Base-by-base conservation (phyloP, 2,329 filamentous ascomycete species). In the Fusarium sp. region DNA sequence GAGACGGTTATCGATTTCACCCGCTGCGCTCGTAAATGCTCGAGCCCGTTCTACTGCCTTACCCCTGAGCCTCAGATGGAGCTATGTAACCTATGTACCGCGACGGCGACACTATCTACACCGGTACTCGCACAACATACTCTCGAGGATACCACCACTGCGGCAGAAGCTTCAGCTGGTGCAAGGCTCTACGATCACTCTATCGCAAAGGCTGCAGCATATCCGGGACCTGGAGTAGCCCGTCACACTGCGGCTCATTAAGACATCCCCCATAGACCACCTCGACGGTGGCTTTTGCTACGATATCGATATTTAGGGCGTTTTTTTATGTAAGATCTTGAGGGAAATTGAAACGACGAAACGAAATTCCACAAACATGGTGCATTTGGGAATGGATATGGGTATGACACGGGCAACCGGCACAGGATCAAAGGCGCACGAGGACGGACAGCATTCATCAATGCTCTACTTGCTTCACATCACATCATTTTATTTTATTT, bases 1-100 rank as follows among this genome's bases (percentile, higher is more conserved):
- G 78, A 80, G 76, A 77, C 67, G 39, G 78, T 78, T 50, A 79
- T 79, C 69, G 78, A 74, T 70, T 80, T 80, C 62, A 76, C 72
- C 35, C 69, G 70, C 45, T 80, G 78, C 65, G 79, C 76, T 60
- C 78, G 78, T 69, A 77, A 74, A 73, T 80, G 78, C 73, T 71
- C 72, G 59, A 80, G 77, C 58, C 78, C 78, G 45, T 79, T 77
- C 69, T 80, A 80, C 70, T 75, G 77, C 60, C 75, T 80, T 61
- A 79, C 76, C 35, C 75, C 78, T 62, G 74, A 73, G 45, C 76
- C 73, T 45, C 70, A 78, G 66, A 70, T 79, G 74, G 77, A 78
- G 57, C 50, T 79, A 61, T 79, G 77, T 72, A 63, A 66, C 61
- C 64, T 79, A 51, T 79, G 77, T 64, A 55, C 72, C 30, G 60